Evolutionary conservation across 2,329 filamentous ascomycete species (phyloP), one percentile per base, ranked within the genome.

Genomic region (Rhexocercosporidium sp.): DNA sequence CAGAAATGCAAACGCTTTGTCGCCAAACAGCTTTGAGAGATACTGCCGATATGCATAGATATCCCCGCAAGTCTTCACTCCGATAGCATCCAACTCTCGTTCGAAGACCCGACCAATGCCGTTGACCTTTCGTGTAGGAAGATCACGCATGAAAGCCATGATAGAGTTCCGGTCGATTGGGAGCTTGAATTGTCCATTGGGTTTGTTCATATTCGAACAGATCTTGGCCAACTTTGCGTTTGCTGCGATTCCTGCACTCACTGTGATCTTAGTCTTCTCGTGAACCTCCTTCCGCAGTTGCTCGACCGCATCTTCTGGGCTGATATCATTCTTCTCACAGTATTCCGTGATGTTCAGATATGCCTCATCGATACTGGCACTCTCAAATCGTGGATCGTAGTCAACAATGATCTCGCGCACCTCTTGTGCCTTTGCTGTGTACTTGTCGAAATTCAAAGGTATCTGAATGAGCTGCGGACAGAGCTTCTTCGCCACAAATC

Each of bases 191-290:
- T 98, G 96, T 0, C 96, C 96, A 73, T 99, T 97, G 0, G 96
- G 96, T 76, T 99, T 99, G 79, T 98, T 97, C 78, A 91, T 88
- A 76, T 99, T 97, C 20, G 93, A 97, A 74, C 92, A 93, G 37
- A 99, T 97, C 79, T 99, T 99, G 34, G 96, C 95, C 16, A 99
- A 84, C 76, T 94, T 95, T 0, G 94, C 90, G 78, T 99, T 99
- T 1, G 93, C 92, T 0, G 94, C 95, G 68, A 99, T 97, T 0
- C 96, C 96, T 0, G 95, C 96, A 18, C 94, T 97, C 3, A 99
- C 90, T 0, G 94, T 97, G 65, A 99, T 90, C 46, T 90, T 88
- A 0, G 93, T 91, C 74, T 87, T 89, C 68, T 92, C 86, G 44
- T 91, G 84, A 0, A 99, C 88, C 74, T 97, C 89, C 12, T 84